A percentile compares a stretch with the other conserved stretches of the same genome.
phyloP scores from a whole-genome alignment of 1,284 basidiomycete genomes.

The Tylopilus orsonianus region DNA sequence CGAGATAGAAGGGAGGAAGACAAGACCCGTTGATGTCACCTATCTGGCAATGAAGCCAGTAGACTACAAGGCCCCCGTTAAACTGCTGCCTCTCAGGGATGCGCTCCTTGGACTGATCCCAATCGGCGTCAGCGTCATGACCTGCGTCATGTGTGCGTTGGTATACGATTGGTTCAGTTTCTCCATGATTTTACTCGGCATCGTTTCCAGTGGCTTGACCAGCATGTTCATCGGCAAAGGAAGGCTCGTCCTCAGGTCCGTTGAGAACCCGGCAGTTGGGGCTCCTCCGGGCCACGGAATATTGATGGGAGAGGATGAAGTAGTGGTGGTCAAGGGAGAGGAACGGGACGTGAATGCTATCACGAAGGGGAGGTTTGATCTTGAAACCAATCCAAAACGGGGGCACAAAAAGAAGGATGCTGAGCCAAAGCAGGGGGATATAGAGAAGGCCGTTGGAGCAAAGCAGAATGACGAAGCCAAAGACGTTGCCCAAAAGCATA shows the following conservation, averaged over 20 bases:
- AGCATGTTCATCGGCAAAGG: slow-evolving; percentile 23
- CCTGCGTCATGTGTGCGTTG: slow-evolving; percentile 23
- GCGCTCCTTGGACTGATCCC: slow-evolving; percentile 25
- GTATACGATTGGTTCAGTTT: slow-evolving; percentile 28
- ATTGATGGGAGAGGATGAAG: slow-evolving; percentile 9
- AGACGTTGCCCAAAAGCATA: neutral
- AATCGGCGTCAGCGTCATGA: slow-evolving; percentile 22
- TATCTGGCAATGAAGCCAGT: slow-evolving; percentile 22
- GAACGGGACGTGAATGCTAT: slow-evolving; percentile 32
- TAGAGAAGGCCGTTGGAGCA: neutral
- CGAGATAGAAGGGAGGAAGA: slow-evolving; percentile 15
- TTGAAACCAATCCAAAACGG: slow-evolving; percentile 1
- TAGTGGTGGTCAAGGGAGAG: slow-evolving; percentile 28
- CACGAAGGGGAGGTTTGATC: slow-evolving; percentile 28
- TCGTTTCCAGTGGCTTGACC: slow-evolving; percentile 29
- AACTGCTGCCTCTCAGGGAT: neutral
- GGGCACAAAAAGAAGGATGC: neutral
- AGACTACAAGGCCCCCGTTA: slow-evolving; percentile 1
- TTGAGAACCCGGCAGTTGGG: slow-evolving; percentile 4
- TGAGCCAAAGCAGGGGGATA: neutral
- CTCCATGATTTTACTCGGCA: slow-evolving; percentile 32
- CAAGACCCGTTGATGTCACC: slow-evolving; percentile 9
- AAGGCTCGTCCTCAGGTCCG: slow-evolving; percentile 11
- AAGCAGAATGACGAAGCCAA: neutral
- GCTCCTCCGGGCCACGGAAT: slow-evolving; percentile 26